These are phyloP conservation scores for Fraxinus greggii DNA, from an alignment of 305 asterid species.

Conservation along the genomic window DNA sequence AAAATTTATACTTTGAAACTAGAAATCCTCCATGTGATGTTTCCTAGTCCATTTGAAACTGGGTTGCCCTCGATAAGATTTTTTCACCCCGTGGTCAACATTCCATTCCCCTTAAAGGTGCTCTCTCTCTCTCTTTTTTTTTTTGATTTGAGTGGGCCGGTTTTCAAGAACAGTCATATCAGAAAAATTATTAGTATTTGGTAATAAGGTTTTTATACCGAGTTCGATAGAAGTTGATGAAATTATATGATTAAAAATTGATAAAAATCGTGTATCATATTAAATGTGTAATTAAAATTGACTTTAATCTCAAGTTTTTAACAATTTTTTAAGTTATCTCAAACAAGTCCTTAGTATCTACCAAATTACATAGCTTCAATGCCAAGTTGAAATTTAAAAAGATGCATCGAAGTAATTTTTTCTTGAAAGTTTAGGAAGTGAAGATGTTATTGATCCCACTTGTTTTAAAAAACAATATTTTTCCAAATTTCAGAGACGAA, in stretches of 20 bases:
- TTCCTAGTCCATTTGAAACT: neutral
- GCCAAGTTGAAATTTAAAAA: neutral
- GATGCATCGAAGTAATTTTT: neutral
- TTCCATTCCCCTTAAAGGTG: neutral
- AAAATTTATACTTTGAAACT: neutral
- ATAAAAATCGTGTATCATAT: neutral
- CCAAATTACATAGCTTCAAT: neutral
- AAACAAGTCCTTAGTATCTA: neutral
- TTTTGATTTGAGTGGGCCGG: no score
- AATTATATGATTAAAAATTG: neutral
- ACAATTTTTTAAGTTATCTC: neutral
- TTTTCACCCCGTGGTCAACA: neutral
- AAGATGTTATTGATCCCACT: neutral
- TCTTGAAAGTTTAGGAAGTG: neutral
- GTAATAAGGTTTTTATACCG: no score
- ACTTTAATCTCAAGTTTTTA: neutral
- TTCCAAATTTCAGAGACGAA: neutral
- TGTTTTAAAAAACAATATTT: neutral
- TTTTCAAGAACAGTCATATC: no score
- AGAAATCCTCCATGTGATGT: neutral
- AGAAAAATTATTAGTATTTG: no score
- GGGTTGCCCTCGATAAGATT: neutral
- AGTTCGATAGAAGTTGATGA: no score
- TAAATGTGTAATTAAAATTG: no score
- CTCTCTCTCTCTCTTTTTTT: no score